Conservation (phyloP, 2,329 filamentous ascomycete species). For the Exophiala viscosa region DNA sequence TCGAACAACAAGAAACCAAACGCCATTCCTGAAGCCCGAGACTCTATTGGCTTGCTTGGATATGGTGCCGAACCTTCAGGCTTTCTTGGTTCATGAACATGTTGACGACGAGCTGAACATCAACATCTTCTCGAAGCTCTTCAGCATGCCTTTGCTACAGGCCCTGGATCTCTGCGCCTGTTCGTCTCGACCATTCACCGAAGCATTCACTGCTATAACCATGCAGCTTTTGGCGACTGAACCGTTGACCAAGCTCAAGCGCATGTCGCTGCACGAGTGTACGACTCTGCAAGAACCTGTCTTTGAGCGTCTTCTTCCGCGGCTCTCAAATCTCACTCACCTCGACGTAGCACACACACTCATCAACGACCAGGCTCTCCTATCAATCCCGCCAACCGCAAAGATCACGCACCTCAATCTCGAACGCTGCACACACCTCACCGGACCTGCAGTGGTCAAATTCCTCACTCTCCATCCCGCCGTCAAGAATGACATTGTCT, state of each 20-base stretch:
- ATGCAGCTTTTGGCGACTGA: slow-evolving; percentile 47
- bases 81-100: slow-evolving; percentile 77
- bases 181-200: slow-evolving; percentile 64
- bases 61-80: slow-evolving; percentile 68
- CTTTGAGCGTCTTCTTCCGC: slow-evolving; percentile 68
- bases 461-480: slow-evolving; percentile 71
- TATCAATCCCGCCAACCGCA: slow-evolving; percentile 67
- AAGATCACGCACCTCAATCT: slow-evolving; percentile 73
- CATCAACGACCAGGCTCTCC: slow-evolving; percentile 67
- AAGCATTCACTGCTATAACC: slow-evolving; percentile 58
- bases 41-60: slow-evolving; percentile 69
- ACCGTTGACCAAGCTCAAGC: slow-evolving; percentile 55
- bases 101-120: slow-evolving; percentile 70
- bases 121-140: slow-evolving; percentile 66
- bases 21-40: slow-evolving; percentile 69
- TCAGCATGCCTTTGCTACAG: slow-evolving; percentile 61
- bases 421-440: slow-evolving; percentile 68
- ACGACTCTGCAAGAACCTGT: slow-evolving; percentile 63
- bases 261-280: slow-evolving; percentile 75
- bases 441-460: slow-evolving; percentile 62
- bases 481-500: slow-evolving; percentile 60
- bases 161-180: slow-evolving; percentile 76
- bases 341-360: slow-evolving; percentile 76
- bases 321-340: slow-evolving; percentile 66
- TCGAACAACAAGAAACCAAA: slow-evolving; percentile 68